phyloP scores from a whole-genome alignment of 768 basidiomycete species.

The Xerocomellus amylosporus region DNA sequence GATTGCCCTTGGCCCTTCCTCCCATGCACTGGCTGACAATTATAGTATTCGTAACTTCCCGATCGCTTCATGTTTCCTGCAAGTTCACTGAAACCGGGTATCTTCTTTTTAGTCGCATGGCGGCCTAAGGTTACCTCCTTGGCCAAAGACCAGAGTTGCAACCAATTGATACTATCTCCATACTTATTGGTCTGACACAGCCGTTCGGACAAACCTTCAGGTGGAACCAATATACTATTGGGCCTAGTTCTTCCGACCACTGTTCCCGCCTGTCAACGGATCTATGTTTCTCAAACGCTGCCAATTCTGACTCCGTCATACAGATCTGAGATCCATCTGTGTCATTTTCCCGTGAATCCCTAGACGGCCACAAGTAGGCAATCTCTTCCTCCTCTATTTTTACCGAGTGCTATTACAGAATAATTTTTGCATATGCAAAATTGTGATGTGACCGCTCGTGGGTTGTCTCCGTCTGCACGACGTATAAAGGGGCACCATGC shows the following conservation, averaged over 20 bases:
- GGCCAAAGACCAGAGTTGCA: not conserved
- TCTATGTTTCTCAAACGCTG: slow-evolving; percentile 33
- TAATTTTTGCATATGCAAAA: slow-evolving; percentile 26
- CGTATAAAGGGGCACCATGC: slow-evolving; percentile 33
- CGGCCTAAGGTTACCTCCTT: slow-evolving; percentile 7
- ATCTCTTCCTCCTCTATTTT: slow-evolving; percentile 34
- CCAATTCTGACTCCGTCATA: slow-evolving; percentile 25
- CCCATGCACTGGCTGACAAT: slow-evolving; percentile 14
- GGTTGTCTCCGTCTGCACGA: slow-evolving; percentile 16
- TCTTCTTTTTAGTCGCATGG: slow-evolving; percentile 18
- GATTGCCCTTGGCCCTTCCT: slow-evolving; percentile 13
- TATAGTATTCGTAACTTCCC: slow-evolving; percentile 21
- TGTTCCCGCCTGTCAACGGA: slow-evolving; percentile 24
- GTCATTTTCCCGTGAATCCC: slow-evolving; percentile 36
- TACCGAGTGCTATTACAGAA: slow-evolving; percentile 26
- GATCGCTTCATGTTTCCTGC: slow-evolving; percentile 14
- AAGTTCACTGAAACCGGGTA: slow-evolving; percentile 1
- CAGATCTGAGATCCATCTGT: slow-evolving; percentile 31
- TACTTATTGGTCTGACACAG: slow-evolving; percentile 3
- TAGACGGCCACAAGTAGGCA: slow-evolving; percentile 31
- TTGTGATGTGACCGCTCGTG: slow-evolving; percentile 24
- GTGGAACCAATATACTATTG: slow-evolving; percentile 8
- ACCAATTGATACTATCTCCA: not conserved
- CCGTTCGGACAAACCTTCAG: slow-evolving; percentile 5
- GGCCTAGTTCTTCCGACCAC: slow-evolving; percentile 25